Evolutionary conservation across 257 asterid genomes (phyloP), one percentile per base, ranked within the genome.

Genomic region (Salvia splendens): DNA sequence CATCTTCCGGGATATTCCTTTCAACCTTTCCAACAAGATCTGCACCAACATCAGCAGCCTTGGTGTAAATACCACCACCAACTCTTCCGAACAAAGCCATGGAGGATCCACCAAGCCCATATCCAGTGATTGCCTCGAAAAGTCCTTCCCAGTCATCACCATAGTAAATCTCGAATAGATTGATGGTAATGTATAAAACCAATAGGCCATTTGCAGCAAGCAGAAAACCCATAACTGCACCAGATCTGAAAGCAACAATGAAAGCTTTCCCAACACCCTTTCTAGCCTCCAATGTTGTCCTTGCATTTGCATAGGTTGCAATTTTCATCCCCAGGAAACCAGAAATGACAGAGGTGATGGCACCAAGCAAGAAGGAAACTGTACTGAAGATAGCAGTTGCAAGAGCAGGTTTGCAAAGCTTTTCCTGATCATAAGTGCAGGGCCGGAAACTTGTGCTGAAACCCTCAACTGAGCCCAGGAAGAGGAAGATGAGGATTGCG

Each of bases 161-260:
- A 30, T 89, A 92, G 75, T 89, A 87, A 46, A 92, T 71, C 88
- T 87, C 86, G 81, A 92, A 89, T 61, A 87, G 75, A 72, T 87
- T 92, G 78, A 92, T 89, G 14, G 89, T 54, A 69, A 92, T 84
- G 70, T 77, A 92, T 12, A 89, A 85, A 78, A 92, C 97, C 85
- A 92, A 69, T 17, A 92, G 87, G 7, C 98, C 98, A 77, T 87
- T 92, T 38, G 97, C 93, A 63, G 98, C 96, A 62, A 92, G 95
- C 69, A 92, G 91, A 73, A 92, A 92, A n/a, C 98, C 98, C 98
- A 92, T 92, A 52, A 92, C 98, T 56, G 98, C 97, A 48, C 98
- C 98, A 60, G 89, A 84, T 61, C 93, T 84, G 43, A 86, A 86
- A 36, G 93, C 93, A 20, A 24, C 40, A 49, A 86, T 86, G 61